Conservation (phyloP, 2,329 filamentous ascomycete species). For the Cyphellophora europaea region DNA sequence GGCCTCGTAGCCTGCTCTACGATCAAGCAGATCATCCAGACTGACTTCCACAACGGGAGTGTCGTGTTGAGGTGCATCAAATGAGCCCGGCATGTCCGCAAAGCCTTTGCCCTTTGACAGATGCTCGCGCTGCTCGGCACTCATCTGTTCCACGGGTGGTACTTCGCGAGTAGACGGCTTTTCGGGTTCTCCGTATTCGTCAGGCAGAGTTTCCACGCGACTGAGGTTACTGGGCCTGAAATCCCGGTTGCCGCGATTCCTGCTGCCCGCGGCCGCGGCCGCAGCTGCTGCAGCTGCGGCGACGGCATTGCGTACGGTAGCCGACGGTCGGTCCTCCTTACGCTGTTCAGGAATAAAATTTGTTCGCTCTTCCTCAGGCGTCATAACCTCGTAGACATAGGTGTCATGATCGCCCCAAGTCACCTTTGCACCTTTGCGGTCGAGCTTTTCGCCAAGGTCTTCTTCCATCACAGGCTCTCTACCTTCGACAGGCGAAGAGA, state of each 20-base stretch:
- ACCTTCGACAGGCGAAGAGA: slow-evolving; percentile 17
- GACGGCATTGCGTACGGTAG: slow-evolving; percentile 24
- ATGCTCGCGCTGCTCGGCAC: slow-evolving; percentile 49
- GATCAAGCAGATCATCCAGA: too few relatives aligned
- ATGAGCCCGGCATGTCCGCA: slow-evolving; percentile 37
- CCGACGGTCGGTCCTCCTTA: slow-evolving; percentile 36
- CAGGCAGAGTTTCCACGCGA: slow-evolving; percentile 14
- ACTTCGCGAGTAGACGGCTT: neutral
- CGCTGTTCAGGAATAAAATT: slow-evolving; percentile 29
- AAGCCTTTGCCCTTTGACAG: slow-evolving; percentile 57
- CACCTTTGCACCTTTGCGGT: slow-evolving; percentile 45
- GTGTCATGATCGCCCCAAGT: slow-evolving; percentile 58
- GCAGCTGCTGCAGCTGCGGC: slow-evolving; percentile 61
- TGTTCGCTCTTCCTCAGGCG: slow-evolving; percentile 37
- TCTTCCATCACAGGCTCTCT: slow-evolving; percentile 14
- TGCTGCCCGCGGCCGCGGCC: slow-evolving; percentile 45
- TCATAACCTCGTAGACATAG: slow-evolving; percentile 54
- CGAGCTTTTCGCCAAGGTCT: slow-evolving; percentile 34
- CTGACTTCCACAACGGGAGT: too few relatives aligned
- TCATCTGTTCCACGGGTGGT: slow-evolving; percentile 1
- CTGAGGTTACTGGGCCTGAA: slow-evolving; percentile 1
- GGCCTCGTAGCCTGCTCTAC: slow-evolving; percentile 37
- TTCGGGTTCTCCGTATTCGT: slow-evolving; percentile 8
- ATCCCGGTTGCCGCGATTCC: neutral
- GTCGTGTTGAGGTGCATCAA: too few relatives aligned